A percentile compares a stretch with the other conserved stretches of the same genome.
Evolutionary conservation across 2,329 filamentous ascomycete species (phyloP).

Genomic region (Exophiala sp.): DNA sequence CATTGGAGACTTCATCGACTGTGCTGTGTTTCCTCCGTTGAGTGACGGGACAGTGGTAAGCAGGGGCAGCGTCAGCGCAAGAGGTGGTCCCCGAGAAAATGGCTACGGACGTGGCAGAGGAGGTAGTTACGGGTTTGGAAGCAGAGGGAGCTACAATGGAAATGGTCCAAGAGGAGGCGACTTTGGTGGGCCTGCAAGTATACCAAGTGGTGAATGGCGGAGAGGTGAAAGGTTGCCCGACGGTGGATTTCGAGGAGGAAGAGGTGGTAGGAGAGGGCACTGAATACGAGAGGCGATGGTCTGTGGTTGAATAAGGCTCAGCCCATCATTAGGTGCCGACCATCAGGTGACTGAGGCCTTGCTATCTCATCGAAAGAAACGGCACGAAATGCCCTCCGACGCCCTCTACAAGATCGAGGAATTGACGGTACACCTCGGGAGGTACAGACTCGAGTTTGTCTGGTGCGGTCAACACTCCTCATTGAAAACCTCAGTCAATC

Average conservation of each 20-base stretch:
- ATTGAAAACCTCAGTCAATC: too few relatives aligned
- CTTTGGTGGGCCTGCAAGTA: conserved; percentile 31
- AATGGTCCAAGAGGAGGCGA: conserved; percentile 41
- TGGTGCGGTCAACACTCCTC: too few relatives aligned
- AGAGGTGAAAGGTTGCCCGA: conserved; percentile 46
- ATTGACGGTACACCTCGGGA: too few relatives aligned
- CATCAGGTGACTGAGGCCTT: too few relatives aligned
- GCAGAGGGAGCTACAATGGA: conserved; percentile 41
- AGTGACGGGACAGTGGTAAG: conserved; percentile 64
- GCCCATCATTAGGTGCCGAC: too few relatives aligned
- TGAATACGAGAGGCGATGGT: conserved; percentile 1
- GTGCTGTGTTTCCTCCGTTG: conserved; percentile 72
- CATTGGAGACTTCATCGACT: conserved; percentile 83
- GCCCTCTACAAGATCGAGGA: too few relatives aligned
- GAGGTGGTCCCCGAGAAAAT: conserved; percentile 39
- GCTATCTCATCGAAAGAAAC: too few relatives aligned
- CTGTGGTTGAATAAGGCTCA: too few relatives aligned
- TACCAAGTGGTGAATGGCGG: conserved; percentile 49
- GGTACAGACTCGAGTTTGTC: too few relatives aligned
- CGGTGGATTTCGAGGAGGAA: conserved; percentile 38
- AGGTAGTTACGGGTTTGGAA: conserved; percentile 38
- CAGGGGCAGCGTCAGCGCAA: conserved; percentile 35
- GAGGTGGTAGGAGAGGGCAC: conserved; percentile 18
- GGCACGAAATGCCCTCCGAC: too few relatives aligned
- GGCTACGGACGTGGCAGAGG: conserved; percentile 42